Evolutionary conservation across 1,139 yeast species (phyloP).

Genomic region (Zygosaccharomyces sapae): DNA sequence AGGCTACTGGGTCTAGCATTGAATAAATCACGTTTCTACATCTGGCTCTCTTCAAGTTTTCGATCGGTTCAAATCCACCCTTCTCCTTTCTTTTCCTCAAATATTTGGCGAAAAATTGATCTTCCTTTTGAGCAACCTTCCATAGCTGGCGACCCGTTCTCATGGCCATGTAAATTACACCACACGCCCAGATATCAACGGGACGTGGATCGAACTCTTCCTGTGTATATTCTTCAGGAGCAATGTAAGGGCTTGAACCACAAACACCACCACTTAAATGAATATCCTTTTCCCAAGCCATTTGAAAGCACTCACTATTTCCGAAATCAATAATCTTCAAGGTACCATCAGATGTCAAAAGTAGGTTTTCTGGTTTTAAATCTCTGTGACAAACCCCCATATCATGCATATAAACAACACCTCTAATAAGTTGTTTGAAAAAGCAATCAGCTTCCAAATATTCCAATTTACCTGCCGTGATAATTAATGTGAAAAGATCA

Average conservation of each 20-base stretch:
- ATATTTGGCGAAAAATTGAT: constrained; percentile 74
- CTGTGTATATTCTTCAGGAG: constrained; percentile 85
- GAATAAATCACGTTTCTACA: constrained; percentile 91
- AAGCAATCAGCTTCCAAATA: constrained; percentile 91
- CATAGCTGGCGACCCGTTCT: constrained; percentile 92
- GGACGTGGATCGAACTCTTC: constrained; percentile 83
- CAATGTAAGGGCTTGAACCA: constrained; percentile 89
- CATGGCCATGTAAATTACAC: constrained; percentile 98
- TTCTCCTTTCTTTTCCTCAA: constrained; percentile 71
- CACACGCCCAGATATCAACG: constrained; percentile 95
- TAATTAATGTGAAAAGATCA: constrained; percentile 79
- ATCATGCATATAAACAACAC: constrained; percentile 92
- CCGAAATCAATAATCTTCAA: constrained; percentile 94
- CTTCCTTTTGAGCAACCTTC: constrained; percentile 78
- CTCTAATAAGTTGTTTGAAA: constrained; percentile 84
- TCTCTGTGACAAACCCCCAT: constrained; percentile 97
- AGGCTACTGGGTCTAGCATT: constrained; percentile 85
- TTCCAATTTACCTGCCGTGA: constrained; percentile 79
- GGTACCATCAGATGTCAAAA: constrained; percentile 73
- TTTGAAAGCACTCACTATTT: constrained; percentile 88
- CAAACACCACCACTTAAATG: constrained; percentile 82
- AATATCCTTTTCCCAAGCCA: constrained; percentile 93
- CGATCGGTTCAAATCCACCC: constrained; percentile 89
- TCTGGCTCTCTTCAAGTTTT: constrained; percentile 70
- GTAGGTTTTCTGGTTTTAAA: constrained; percentile 86